Evolutionary conservation across 768 basidiomycete genomes (phyloP).

Genomic region (Boletus sp.): DNA sequence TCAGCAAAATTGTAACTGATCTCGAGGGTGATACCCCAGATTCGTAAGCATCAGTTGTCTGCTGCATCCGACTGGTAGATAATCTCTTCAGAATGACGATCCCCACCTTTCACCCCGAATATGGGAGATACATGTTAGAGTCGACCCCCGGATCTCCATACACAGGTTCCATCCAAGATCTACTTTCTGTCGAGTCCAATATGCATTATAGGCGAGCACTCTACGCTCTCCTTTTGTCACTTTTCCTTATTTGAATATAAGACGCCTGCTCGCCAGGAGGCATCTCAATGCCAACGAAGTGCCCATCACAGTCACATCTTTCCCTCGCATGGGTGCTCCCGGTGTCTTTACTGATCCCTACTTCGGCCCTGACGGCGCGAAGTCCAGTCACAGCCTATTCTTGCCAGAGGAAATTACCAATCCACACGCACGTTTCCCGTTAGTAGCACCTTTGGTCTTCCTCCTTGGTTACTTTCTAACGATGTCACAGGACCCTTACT

Average conservation of each 20-base stretch:
- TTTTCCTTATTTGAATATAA: slow-evolving; percentile 30
- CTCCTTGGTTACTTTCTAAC: slow-evolving; percentile 9
- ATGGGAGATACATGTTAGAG: slow-evolving; percentile 98
- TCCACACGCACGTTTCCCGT: slow-evolving; percentile 98
- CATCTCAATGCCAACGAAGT: slow-evolving; percentile 84
- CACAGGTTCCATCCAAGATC: slow-evolving; percentile 80
- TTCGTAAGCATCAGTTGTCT: slow-evolving; percentile 43
- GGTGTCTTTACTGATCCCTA: slow-evolving; percentile 93
- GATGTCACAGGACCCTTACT: slow-evolving; percentile 77
- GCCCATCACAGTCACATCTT: slow-evolving; percentile 93
- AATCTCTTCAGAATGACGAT: slow-evolving; percentile 53
- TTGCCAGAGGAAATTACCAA: slow-evolving; percentile 95
- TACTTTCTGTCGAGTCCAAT: slow-evolving; percentile 87
- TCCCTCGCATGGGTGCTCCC: slow-evolving; percentile 84
- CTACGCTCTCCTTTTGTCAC: background rate
- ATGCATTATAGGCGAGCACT: slow-evolving; percentile 82
- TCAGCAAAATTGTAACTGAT: slow-evolving; percentile 64
- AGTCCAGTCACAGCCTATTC: slow-evolving; percentile 92
- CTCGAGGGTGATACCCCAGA: slow-evolving; percentile 53
- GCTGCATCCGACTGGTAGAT: background rate
- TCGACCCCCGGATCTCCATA: slow-evolving; percentile 96
- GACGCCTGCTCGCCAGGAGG: slow-evolving; percentile 80
- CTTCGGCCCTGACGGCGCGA: slow-evolving; percentile 67
- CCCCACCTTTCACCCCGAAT: slow-evolving; percentile 96
- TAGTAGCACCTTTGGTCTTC: slow-evolving; percentile 37